Base-by-base conservation (phyloP, 495 filamentous ascomycete genomes). In the Lasiosphaeria hispida region DNA sequence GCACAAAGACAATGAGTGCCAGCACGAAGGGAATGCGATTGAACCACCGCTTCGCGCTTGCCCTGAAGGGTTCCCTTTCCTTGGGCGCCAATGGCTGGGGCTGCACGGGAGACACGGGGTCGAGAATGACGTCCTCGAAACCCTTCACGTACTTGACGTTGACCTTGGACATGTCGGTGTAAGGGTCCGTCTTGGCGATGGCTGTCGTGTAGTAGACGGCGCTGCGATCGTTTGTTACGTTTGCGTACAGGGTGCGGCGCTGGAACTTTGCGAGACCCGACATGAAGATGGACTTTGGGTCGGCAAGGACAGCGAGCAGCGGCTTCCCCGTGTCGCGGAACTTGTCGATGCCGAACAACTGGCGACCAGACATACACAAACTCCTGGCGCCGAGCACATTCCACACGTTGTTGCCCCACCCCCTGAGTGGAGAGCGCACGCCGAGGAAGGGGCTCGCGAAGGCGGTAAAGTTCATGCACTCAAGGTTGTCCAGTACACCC, bases 381-480 rank as follows among this genome's bases (percentile, higher is more conserved):
- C 85, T 88, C 10, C 85, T 77, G 7, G 90, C 83, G 39, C 91
- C 93, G 11, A 97, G 58, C 2, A 86, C 79, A 71, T 98, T 98
- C 82, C 83, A 96, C 6, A 92, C 66, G 48, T 85, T 73, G 56
- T 83, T 85, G 44, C 77, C 72, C 67, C 79, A 80, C 8, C 91
- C 91, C 37, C 80, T 77, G 4, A 87, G 72, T 0, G 93, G 91
- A 9, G 87, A 85, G 42, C 90, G 80, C 7, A 93, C 90, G 15
- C 93, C 93, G 0, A 97, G 82, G 73, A 97, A 92, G 15, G 94
- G 93, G 13, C 86, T 85, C 19, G 89, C 93, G 72, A 97, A 97
- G 1, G 91, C 95, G 3, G 89, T 90, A 68, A 97, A 97, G 73
- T 96, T 96, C 83, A 86, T 81, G 14, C 94, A 92, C 66, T 90